Base-by-base conservation (phyloP, 1,284 basidiomycete species). In the Sparassis latifolia region DNA sequence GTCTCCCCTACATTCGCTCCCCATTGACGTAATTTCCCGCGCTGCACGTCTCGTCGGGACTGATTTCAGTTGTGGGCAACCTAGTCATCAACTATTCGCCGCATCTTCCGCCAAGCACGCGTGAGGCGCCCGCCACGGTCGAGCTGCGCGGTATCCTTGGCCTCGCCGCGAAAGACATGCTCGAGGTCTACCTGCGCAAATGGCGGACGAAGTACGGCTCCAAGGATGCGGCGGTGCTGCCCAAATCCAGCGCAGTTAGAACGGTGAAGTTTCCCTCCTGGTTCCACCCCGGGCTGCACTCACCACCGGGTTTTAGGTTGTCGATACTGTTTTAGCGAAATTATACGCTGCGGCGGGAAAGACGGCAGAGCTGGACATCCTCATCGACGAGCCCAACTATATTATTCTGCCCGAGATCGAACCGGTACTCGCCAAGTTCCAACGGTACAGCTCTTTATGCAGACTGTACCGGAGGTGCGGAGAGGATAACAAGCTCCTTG, bases 21-120 rank as follows among this genome's bases (percentile, higher is more conserved):
- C 59, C 59, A 58, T 65, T 61, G 54, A 58, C 59, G 54, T 56
- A 50, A 52, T 47, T 49, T 60, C 57, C 53, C 54, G 54, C 61
- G 50, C 55, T 49, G 51, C 57, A 49, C 49, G 55, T 58, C 60
- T 53, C 58, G 66, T 68, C 67, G 76, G 74, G 78, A 82, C 84
- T 85, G 73, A 84, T 77, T 61, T 58, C 73, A 92, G 89, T 92
- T 79, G 77, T 79, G 69, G 77, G 74, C 63, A 91, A 92, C 79
- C 72, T 92, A 89, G 89, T 91, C 76, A 79, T 78, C 75, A 92
- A 92, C 66, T 92, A 92, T 66, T 89, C 89, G 45, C 90, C 89
- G 27, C 84, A 92, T 68, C 75, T 93, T 57, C 69, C 80, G 42
- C 86, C 89, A 12, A 77, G 84, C 58, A 87, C 86, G 9, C 77